These are phyloP conservation scores for Trichosporon ovoides DNA, from an alignment of 1,284 basidiomycete species.

Conservation along the genomic window DNA sequence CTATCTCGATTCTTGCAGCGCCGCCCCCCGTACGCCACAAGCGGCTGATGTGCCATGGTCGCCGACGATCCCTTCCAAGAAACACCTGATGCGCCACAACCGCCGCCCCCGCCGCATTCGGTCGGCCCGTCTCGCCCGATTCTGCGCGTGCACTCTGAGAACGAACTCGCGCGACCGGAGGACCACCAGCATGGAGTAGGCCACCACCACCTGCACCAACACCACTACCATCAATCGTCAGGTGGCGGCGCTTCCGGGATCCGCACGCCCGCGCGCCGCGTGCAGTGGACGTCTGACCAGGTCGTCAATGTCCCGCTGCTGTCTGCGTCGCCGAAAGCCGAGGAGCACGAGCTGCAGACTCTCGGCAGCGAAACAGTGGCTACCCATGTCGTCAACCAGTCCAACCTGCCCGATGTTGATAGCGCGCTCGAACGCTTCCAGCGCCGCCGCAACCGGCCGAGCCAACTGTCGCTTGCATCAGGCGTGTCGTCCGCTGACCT, in stretches of 20 bases:
- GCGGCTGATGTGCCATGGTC: constrained; percentile 5
- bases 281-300: constrained; percentile 45
- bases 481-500: constrained; percentile 12
- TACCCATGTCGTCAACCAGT: background rate
- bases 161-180: background rate
- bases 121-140: constrained; percentile 2
- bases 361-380: background rate
- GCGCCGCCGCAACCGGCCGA: constrained; percentile 2
- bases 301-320: constrained; percentile 41
- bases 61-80: constrained; percentile 6
- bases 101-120: background rate
- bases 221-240: background rate
- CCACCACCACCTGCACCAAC: constrained; percentile 4
- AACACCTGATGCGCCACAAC: background rate
- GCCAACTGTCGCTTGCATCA: background rate
- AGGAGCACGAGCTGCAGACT: background rate
- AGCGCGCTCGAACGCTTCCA: constrained; percentile 7
- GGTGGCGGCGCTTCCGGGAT: constrained; percentile 16
- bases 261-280: constrained; percentile 40
- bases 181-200: constrained; percentile 5
- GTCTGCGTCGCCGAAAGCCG: background rate
- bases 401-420: background rate
- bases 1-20: constrained; percentile 16
- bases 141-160: background rate
- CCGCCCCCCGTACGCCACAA: background rate